Evolutionary conservation across 495 filamentous ascomycete species (phyloP).

Genomic region (Hypoxylon trugodes): DNA sequence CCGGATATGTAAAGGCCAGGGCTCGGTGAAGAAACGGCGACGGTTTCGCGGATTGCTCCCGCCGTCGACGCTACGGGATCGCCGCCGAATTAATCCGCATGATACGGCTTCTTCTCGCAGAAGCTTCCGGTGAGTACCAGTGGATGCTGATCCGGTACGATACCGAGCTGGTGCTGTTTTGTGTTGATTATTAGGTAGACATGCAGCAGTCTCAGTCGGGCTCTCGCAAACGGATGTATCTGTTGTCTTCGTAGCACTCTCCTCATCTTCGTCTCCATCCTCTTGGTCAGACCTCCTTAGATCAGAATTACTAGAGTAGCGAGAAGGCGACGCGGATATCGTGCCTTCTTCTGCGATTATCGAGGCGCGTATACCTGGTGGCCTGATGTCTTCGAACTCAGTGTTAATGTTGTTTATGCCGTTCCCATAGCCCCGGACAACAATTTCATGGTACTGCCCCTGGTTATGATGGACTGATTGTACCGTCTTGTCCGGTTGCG

Average conservation of each 20-base stretch:
- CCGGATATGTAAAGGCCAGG: conserved; percentile 20
- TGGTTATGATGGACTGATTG: conserved; percentile 19
- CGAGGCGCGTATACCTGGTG: not conserved
- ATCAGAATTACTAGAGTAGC: conserved; percentile 33
- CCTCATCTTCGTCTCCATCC: too few relatives aligned
- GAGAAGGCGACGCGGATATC: not conserved
- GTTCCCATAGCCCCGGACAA: conserved; percentile 55
- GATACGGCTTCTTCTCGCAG: too few relatives aligned
- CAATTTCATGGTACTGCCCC: conserved; percentile 51
- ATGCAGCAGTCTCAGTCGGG: not conserved
- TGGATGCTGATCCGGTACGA: too few relatives aligned
- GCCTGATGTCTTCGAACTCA: not conserved
- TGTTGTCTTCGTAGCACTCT: conserved; percentile 52
- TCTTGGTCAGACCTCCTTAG: conserved; percentile 32
- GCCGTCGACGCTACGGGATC: conserved; percentile 4
- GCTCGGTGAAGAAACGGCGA: too few relatives aligned
- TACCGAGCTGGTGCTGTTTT: too few relatives aligned
- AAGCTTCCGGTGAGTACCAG: too few relatives aligned
- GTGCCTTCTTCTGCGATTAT: conserved; percentile 3
- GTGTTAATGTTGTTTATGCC: conserved; percentile 45
- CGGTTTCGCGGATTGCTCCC: not conserved
- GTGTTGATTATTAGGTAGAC: too few relatives aligned
- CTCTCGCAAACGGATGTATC: conserved; percentile 56
- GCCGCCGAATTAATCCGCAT: conserved; percentile 12
- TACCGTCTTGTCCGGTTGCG: conserved; percentile 10